Conservation (phyloP, 306 rosid species). For the Argentina anserina region DNA sequence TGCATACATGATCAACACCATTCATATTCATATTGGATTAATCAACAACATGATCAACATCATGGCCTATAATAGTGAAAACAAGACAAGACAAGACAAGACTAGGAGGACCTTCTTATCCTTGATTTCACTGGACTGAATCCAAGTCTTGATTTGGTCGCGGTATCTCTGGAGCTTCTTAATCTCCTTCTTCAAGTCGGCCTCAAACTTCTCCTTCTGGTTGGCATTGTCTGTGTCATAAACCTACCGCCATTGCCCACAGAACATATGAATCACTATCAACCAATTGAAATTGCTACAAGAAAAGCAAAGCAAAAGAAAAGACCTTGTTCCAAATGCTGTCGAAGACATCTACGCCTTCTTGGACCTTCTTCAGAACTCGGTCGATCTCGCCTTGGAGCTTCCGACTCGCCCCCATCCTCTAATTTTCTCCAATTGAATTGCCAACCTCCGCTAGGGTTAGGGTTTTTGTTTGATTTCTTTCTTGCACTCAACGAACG, state of each 20-base stretch:
- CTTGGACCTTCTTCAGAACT: slow-evolving; percentile 95
- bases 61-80: too few species aligned
- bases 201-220: slow-evolving; percentile 98
- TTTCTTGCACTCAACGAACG: neutral
- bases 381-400: slow-evolving; percentile 99
- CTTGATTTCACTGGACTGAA: slow-evolving; percentile 96
- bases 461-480: slow-evolving; percentile 7
- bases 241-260: slow-evolving; percentile 40
- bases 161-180: slow-evolving; percentile 95
- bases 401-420: slow-evolving; percentile 97
- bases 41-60: too few species aligned
- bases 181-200: slow-evolving; percentile 97
- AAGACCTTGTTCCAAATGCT: slow-evolving; percentile 95
- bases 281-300: neutral
- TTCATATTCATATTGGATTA: too few species aligned
- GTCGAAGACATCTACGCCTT: slow-evolving; percentile 95
- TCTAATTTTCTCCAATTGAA: neutral
- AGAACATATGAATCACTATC: neutral
- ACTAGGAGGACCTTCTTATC: slow-evolving; percentile 66
- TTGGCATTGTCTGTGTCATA: slow-evolving; percentile 95
- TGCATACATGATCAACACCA: slow-evolving; percentile 19
- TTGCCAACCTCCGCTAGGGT: neutral
- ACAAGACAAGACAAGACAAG: too few species aligned
- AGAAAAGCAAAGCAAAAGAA: neutral
- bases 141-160: slow-evolving; percentile 96